Evolutionary conservation across 441 rosid genomes (phyloP), one percentile per base, ranked within the genome.

Genomic region (Gossypium laxum): DNA sequence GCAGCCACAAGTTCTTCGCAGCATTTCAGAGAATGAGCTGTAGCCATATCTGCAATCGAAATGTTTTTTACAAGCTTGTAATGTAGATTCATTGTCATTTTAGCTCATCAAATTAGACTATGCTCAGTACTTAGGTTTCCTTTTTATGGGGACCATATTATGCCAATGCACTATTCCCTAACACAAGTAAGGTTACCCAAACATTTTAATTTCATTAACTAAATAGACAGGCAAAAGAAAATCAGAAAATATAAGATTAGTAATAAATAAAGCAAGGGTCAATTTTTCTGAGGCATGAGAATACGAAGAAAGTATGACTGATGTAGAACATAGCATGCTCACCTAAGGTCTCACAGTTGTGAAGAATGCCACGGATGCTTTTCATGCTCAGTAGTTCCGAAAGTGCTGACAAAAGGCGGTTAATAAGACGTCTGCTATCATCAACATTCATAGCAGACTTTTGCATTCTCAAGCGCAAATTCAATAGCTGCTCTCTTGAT

Each of bases 1-100:
- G 92, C 97, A 60, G 83, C 92, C 65, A 90, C 96, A 28, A 93
- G 92, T 72, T 91, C 84, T 82, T 89, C 96, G 12, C 97, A 91
- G 74, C 96, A 91, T 81, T 70, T 93, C 38, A 83, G 88, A 65
- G 98, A 91, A 84, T 87, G 87, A 70, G 81, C 71, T 52, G 97
- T 91, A 12, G 92, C 83, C 73, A 73, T 85, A 72, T 90, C 98
- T 93, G 87, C 67, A 75, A 70, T 10, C 28, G 10, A 66, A 67
- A 34, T 28, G 14, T 14, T 65, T 2, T 32, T 63, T 2, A 0
- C n/a, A 43, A 65, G 55, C 7, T 21, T 6, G 38, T 6, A 19
- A 22, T 6, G 21, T 6, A 38, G 54, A 64, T 45, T 34, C 26
- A 61, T 32, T 34, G 50, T 38, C 54, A 38, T 69, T 24, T 54